phyloP scores from a whole-genome alignment of 768 basidiomycete genomes.

The Candolleomyces aberdarensis region DNA sequence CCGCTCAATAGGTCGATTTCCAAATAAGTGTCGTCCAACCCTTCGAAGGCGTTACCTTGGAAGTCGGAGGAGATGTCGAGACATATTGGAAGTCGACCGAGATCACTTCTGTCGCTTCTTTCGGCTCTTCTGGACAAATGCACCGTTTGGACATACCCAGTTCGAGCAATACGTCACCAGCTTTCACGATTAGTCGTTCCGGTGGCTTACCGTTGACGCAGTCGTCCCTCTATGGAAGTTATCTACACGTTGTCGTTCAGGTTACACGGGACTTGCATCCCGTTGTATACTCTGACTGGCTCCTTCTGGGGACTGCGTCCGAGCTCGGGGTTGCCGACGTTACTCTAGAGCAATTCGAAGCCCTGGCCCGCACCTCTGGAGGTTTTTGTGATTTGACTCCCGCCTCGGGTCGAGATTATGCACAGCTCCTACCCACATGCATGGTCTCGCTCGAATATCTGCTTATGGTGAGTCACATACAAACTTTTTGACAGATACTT shows the following conservation, averaged over 20 bases:
- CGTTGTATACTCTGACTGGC: slow-evolving; percentile 76
- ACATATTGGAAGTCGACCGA: slow-evolving; percentile 97
- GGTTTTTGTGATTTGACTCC: slow-evolving; percentile 26
- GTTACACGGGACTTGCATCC: slow-evolving; percentile 92
- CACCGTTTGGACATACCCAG: slow-evolving; percentile 38
- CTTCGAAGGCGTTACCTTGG: slow-evolving; percentile 88
- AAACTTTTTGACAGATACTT: not conserved
- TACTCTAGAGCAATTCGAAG: slow-evolving; percentile 75
- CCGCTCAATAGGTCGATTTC: slow-evolving; percentile 67
- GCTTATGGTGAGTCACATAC: slow-evolving; percentile 54
- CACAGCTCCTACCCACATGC: slow-evolving; percentile 38
- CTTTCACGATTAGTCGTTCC: slow-evolving; percentile 45
- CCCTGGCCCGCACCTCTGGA: slow-evolving; percentile 54
- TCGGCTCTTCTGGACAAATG: slow-evolving; percentile 31
- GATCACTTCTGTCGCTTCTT: slow-evolving; percentile 34
- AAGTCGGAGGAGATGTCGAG: slow-evolving; percentile 92
- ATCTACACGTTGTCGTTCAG: slow-evolving; percentile 83
- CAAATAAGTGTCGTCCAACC: slow-evolving; percentile 84
- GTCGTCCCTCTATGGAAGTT: slow-evolving; percentile 87
- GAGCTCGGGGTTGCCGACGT: slow-evolving; percentile 84
- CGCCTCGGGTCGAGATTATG: slow-evolving; percentile 41
- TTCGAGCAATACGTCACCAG: slow-evolving; percentile 68
- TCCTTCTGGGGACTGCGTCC: slow-evolving; percentile 67
- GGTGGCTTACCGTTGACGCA: slow-evolving; percentile 67
- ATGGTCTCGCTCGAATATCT: slow-evolving; percentile 78